phyloP scores from a whole-genome alignment of 2,329 filamentous ascomycete genomes.

The Penicillium hordei region DNA sequence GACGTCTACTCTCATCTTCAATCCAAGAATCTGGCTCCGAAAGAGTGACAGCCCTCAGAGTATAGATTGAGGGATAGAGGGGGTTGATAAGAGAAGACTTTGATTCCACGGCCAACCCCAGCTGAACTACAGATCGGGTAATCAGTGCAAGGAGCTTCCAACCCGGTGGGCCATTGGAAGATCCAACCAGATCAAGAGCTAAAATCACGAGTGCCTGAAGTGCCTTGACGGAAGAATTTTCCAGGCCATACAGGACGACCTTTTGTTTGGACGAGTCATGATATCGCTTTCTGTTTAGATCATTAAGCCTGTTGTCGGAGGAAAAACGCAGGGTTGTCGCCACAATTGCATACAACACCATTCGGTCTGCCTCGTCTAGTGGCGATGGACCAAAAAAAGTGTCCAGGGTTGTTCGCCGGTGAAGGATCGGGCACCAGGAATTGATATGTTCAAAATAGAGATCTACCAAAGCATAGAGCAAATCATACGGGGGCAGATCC shows the following conservation, averaged over 20 bases:
- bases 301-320: slow-evolving; percentile 70
- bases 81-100: slow-evolving; percentile 77
- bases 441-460: slow-evolving; percentile 79
- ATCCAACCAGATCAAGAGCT: slow-evolving; percentile 79
- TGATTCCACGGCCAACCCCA: slow-evolving; percentile 79
- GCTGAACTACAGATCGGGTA: slow-evolving; percentile 81
- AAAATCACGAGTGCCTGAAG: slow-evolving; percentile 85
- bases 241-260: slow-evolving; percentile 81
- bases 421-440: slow-evolving; percentile 86
- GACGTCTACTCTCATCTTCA: slow-evolving; percentile 80
- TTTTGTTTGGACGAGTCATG: slow-evolving; percentile 80
- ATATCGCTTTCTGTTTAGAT: slow-evolving; percentile 71
- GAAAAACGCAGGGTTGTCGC: slow-evolving; percentile 85
- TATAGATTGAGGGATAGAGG: slow-evolving; percentile 82
- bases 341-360: slow-evolving; percentile 83
- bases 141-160: slow-evolving; percentile 92
- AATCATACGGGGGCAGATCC: slow-evolving; percentile 71
- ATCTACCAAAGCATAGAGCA: slow-evolving; percentile 70
- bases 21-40: slow-evolving; percentile 82
- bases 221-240: slow-evolving; percentile 85
- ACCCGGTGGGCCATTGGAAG: slow-evolving; percentile 83
- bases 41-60: slow-evolving; percentile 77
- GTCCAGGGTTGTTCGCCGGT: slow-evolving; percentile 77
- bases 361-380: slow-evolving; percentile 76
- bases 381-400: slow-evolving; percentile 74